Percentiles rank a stretch among this genome's conserved stretches.
Evolutionary conservation across 805 yeast genomes (phyloP).

Genomic region (Candida pini): DNA sequence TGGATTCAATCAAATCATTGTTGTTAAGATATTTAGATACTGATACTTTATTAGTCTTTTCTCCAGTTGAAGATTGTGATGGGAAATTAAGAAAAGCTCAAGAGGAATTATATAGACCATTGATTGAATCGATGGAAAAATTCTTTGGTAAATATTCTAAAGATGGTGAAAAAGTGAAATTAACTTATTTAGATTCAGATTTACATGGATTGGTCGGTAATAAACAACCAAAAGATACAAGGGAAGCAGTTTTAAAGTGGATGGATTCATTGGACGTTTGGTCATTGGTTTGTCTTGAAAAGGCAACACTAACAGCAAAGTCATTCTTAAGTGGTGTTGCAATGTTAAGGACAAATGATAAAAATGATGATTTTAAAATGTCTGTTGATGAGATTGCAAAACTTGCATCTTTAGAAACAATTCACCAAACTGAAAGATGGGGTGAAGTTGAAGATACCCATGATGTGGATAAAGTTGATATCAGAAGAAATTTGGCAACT

Average conservation of each 20-base stretch:
- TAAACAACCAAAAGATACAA: conserved; percentile 56
- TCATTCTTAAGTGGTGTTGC: conserved; percentile 80
- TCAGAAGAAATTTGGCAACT: conserved; percentile 74
- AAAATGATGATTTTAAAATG: conserved; percentile 26
- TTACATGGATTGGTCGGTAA: conserved; percentile 77
- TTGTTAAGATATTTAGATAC: conserved; percentile 86
- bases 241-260: conserved; percentile 59
- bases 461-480: conserved; percentile 91
- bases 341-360: conserved; percentile 44
- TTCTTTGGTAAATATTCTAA: conserved; percentile 42
- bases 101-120: conserved; percentile 67
- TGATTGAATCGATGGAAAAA: conserved; percentile 61
- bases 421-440: conserved; percentile 85
- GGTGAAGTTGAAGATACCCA: conserved; percentile 99
- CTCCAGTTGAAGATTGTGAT: conserved; percentile 75
- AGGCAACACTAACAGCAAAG: conserved; percentile 80
- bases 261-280: conserved; percentile 57
- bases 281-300: conserved; percentile 85
- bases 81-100: conserved; percentile 80
- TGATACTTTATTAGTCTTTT: conserved; percentile 83
- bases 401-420: conserved; percentile 75
- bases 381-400: conserved; percentile 67
- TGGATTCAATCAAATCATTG: conserved; percentile 50
- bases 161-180: conserved; percentile 26
- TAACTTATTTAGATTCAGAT: conserved; percentile 74